phyloP scores from a whole-genome alignment of 169 alveolate genomes.

The Plasmodium adleri region DNA sequence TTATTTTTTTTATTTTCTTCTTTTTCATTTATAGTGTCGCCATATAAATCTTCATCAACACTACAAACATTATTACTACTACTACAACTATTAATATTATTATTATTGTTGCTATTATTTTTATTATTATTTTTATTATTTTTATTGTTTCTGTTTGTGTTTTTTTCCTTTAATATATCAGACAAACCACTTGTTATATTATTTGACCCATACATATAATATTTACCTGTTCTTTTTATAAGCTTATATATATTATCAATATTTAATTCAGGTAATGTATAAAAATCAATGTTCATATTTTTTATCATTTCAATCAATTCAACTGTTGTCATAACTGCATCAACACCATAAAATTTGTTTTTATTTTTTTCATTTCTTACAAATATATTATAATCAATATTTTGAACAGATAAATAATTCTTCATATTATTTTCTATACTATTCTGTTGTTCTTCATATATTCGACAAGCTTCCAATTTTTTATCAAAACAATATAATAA shows the following conservation, averaged over 20 bases:
- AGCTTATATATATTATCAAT: conserved; percentile 38
- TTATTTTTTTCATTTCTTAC: neutral
- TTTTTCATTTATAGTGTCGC: neutral
- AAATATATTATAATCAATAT: neutral
- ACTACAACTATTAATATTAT: neutral
- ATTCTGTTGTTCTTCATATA: conserved; percentile 5
- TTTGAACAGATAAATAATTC: neutral
- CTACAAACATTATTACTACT: no score
- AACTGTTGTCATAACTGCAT: conserved; percentile 63
- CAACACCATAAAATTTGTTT: conserved; percentile 38
- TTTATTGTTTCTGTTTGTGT: neutral
- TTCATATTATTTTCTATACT: conserved; percentile 29
- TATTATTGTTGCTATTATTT: neutral
- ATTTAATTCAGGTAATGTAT: conserved; percentile 17
- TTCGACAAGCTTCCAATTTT: conserved; percentile 61
- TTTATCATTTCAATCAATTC: conserved; percentile 53
- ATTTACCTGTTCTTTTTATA: neutral
- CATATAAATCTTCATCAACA: no score
- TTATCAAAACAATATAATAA: conserved; percentile 61
- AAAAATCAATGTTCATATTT: conserved; percentile 28
- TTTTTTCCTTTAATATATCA: neutral
- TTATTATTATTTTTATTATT: neutral
- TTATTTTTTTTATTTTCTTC: neutral
- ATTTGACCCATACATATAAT: neutral
- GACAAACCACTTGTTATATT: neutral